phyloP scores from a whole-genome alignment of 768 basidiomycete genomes.

The Leccinum obscurum region DNA sequence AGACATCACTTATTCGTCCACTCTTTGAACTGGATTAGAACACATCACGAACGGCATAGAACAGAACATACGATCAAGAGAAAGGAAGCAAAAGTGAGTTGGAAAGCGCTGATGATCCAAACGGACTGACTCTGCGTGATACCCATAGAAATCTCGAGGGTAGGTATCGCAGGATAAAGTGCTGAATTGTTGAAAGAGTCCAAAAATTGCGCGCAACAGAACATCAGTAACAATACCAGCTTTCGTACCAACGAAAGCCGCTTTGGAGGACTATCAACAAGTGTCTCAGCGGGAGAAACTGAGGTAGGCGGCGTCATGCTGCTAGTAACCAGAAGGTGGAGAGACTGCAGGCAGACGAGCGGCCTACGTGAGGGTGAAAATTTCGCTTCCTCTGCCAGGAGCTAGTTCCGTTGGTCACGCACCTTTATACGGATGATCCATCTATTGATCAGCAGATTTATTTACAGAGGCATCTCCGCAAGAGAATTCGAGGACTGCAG shows the following conservation, averaged over 20 bases:
- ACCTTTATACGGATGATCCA: background rate
- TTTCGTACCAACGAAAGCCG: conserved; percentile 28
- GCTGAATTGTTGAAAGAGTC: conserved; percentile 46
- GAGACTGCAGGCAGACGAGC: background rate
- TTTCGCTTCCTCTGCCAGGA: background rate
- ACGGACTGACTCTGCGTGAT: conserved; percentile 30
- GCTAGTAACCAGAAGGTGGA: background rate
- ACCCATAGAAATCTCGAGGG: conserved; percentile 28
- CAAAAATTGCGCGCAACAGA: conserved; percentile 44
- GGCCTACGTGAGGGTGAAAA: background rate
- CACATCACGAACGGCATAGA: background rate
- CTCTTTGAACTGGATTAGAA: conserved; percentile 17
- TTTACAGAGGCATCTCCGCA: background rate
- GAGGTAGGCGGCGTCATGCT: conserved; percentile 14
- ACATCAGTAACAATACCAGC: conserved; percentile 33
- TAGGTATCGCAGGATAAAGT: conserved; percentile 42
- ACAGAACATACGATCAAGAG: conserved; percentile 23
- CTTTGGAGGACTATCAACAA: conserved; percentile 4
- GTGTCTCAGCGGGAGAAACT: background rate
- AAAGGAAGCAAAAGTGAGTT: conserved; percentile 49
- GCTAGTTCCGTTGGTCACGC: background rate
- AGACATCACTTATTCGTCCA: conserved; percentile 27
- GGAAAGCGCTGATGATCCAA: conserved; percentile 46
- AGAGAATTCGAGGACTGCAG: background rate
- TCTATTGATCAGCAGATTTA: background rate